phyloP scores from a whole-genome alignment of 2,329 filamentous ascomycete species.

The Aulographum hederae region DNA sequence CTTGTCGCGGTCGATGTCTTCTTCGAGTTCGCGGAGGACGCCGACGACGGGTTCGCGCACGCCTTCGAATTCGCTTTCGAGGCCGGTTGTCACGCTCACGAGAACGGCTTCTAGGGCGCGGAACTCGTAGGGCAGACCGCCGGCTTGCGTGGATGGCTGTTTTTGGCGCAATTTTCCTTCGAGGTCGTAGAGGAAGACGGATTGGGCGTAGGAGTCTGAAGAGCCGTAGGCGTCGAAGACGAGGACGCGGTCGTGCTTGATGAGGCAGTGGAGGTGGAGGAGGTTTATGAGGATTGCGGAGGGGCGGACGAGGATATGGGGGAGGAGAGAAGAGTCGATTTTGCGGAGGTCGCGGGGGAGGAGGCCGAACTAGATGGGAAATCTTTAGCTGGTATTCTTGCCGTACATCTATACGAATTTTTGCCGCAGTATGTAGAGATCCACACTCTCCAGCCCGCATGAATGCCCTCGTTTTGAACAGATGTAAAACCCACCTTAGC shows the following conservation, averaged over 20 bases:
- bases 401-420: background rate
- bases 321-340: conserved; percentile 89
- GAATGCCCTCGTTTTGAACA: background rate
- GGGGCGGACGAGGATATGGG: conserved; percentile 84
- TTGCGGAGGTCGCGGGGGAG: conserved; percentile 90
- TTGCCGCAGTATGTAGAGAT: background rate
- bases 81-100: conserved; percentile 76
- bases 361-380: conserved; percentile 71
- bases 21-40: conserved; percentile 77
- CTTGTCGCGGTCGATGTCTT: conserved; percentile 92
- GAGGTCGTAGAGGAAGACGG: conserved; percentile 92
- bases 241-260: conserved; percentile 85
- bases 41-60: conserved; percentile 83
- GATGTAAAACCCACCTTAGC: conserved; percentile 49
- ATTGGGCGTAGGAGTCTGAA: conserved; percentile 86
- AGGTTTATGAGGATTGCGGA: conserved; percentile 90
- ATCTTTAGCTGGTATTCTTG: background rate
- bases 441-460: background rate
- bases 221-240: conserved; percentile 94
- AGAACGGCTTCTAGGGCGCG: conserved; percentile 87
- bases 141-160: conserved; percentile 29
- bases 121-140: conserved; percentile 79
- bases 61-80: conserved; percentile 88
- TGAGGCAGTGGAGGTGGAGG: conserved; percentile 86
- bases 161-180: conserved; percentile 75